A percentile compares a stretch with the other conserved stretches of the same genome.
Evolutionary conservation across 306 rosid species (phyloP).

Genomic region (Ochetophila trinervis): DNA sequence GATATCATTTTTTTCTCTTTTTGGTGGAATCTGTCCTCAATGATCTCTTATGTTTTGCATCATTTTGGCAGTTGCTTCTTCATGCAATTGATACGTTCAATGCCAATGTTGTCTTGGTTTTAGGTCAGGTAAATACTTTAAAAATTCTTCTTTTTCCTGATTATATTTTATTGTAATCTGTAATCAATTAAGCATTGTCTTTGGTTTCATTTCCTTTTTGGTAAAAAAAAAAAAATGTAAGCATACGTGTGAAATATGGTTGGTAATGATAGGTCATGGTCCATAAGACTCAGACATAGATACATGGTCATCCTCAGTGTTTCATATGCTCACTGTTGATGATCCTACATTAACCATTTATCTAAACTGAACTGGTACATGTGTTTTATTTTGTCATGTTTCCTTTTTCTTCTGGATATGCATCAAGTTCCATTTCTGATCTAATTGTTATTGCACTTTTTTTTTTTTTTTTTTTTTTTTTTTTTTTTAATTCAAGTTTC

Average conservation of each 20-base stretch:
- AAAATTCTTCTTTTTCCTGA: not conserved
- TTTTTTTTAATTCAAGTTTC: not conserved
- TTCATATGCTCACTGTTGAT: no score
- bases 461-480: not conserved
- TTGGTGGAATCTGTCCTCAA: constrained; percentile 6
- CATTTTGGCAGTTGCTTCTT: constrained; percentile 73
- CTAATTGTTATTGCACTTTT: no score
- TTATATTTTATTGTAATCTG: not conserved
- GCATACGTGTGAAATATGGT: no score
- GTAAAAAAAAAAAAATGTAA: no score
- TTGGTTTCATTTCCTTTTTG: not conserved
- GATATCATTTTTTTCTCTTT: not conserved
- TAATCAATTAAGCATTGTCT: not conserved
- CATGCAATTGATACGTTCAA: constrained; percentile 82
- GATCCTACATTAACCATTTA: no score
- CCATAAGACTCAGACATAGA: no score
- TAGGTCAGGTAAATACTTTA: constrained; percentile 75
- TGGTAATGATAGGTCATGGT: no score
- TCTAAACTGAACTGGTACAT: no score
- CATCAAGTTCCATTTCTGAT: no score
- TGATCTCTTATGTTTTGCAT: constrained; percentile 8
- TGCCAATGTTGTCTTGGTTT: constrained; percentile 82
- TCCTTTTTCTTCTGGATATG: no score
- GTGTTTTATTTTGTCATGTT: no score
- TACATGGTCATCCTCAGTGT: no score